Evolutionary conservation across 2,329 filamentous ascomycete genomes (phyloP), one percentile per base, ranked within the genome.

Genomic region (Botryotinia globosa): DNA sequence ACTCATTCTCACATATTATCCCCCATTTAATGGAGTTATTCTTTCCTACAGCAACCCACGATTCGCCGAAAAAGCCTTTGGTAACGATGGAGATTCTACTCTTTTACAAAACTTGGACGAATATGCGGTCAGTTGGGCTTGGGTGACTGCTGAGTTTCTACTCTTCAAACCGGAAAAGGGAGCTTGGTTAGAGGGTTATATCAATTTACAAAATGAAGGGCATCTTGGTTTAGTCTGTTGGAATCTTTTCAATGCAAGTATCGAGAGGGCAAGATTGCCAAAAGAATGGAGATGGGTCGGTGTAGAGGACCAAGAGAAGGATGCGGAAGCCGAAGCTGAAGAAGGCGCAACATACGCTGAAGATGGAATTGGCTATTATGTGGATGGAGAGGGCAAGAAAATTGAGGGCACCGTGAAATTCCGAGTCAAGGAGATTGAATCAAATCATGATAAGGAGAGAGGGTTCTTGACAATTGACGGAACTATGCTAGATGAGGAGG

Each of bases 201-300:
- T 98, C 72, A 96, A 95, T 78, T 85, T 98, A 44, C 93, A 97
- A 80, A 95, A 92, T 65, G 93, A 96, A 77, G 94, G 93, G 10
- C 94, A 98, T 80, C 87, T 99, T 10, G 94, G 95, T 32, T 88
- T 98, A 4, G 89, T 97, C 18, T 96, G 94, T 81, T 94, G 94
- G 83, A 95, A 95, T 81, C 89, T 94, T 76, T 98, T 98, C 86
- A 97, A 96, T 77, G 93, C 95, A 1, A 93, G 91, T 61, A 92
- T 99, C 74, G 92, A 95, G 78, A 87, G 91, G 34, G 88, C 88
- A 74, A 87, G 93, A 51, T 85, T 99, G 25, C 96, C 96, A 0
- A 82, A 84, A 22, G 87, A 88, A 37, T 99, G 95, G 96, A 89
- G 85, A 74, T 98, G 94, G 91, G 86, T 93, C 25, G 84, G 86